Evolutionary conservation across 768 basidiomycete species (phyloP).

Genomic region (Leccinum rimulosum): DNA sequence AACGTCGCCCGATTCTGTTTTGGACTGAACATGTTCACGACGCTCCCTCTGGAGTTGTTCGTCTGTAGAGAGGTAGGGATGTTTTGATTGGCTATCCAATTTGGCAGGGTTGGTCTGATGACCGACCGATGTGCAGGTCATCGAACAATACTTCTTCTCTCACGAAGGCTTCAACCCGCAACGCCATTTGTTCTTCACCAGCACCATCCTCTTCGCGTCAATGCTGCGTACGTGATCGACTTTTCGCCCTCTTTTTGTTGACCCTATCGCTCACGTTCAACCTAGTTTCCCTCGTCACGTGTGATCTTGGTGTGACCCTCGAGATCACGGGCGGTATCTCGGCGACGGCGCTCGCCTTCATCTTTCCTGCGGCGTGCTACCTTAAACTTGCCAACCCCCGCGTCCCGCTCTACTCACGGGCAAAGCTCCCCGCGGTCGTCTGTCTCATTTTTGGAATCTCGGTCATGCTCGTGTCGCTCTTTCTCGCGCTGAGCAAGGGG

Average conservation of each 20-base stretch:
- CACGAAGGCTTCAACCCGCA: constrained; percentile 78
- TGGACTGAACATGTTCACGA: constrained; percentile 97
- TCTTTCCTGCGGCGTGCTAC: constrained; percentile 88
- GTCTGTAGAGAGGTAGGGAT: constrained; percentile 86
- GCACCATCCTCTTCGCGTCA: constrained; percentile 72
- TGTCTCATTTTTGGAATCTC: constrained; percentile 74
- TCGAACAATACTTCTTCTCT: constrained; percentile 95
- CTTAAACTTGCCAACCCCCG: constrained; percentile 62
- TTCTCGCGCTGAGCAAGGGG: constrained; percentile 72
- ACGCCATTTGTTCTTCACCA: constrained; percentile 90
- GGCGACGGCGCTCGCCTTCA: constrained; percentile 88
- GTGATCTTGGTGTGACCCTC: constrained; percentile 96
- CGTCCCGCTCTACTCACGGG: constrained; percentile 62
- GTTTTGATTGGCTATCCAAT: neutral
- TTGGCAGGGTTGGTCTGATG: constrained; percentile 1
- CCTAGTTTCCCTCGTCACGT: constrained; percentile 86
- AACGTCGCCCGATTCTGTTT: constrained; percentile 95
- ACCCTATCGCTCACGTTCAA: neutral
- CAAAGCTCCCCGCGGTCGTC: constrained; percentile 70
- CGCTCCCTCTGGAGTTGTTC: constrained; percentile 92
- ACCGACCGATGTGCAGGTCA: constrained; percentile 51
- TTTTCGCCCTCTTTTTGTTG: neutral
- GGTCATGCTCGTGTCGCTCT: constrained; percentile 77
- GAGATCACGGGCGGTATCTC: constrained; percentile 98
- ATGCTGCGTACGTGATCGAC: constrained; percentile 63